Conservation (phyloP, 2,329 filamentous ascomycete genomes). For the Didymella exigua region DNA sequence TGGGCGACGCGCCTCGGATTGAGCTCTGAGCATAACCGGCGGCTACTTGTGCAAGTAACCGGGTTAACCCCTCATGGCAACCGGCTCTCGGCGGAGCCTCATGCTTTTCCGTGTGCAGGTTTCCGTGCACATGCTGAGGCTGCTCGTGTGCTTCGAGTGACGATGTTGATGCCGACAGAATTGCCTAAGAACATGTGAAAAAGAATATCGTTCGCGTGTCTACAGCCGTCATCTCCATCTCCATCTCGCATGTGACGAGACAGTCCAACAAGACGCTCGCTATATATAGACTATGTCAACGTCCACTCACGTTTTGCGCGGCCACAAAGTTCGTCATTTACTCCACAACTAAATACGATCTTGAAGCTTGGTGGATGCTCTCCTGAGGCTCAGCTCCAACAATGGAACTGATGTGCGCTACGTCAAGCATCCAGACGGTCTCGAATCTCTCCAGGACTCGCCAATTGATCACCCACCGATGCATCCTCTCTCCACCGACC, state of each 20-base stretch:
- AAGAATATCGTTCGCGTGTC: background rate
- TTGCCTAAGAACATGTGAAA: background rate
- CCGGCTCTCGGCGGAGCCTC: conserved; percentile 3
- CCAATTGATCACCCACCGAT: conserved; percentile 11
- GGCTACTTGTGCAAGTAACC: conserved; percentile 17
- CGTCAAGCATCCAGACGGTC: background rate
- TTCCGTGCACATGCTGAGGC: conserved; percentile 5
- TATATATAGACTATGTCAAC: background rate
- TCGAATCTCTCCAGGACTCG: conserved; percentile 1
- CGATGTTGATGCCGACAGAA: background rate
- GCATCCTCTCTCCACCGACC: conserved; percentile 3
- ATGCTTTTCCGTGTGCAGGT: conserved; percentile 6
- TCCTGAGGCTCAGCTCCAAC: conserved; percentile 4
- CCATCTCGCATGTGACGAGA: background rate
- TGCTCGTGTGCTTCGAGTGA: conserved; percentile 1
- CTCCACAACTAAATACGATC: background rate
- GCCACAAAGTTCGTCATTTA: background rate
- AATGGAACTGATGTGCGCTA: conserved; percentile 3
- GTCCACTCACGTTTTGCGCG: background rate
- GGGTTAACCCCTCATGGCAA: conserved; percentile 7
- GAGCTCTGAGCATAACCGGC: conserved; percentile 16
- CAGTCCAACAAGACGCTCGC: background rate
- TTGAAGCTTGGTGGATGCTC: background rate
- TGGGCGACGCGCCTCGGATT: conserved; percentile 1
- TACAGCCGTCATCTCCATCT: background rate